Percentiles rank a stretch among this genome's conserved stretches.
Conservation (phyloP, 192 early-diverging fungal genomes). For the Coemansia sp. region DNA sequence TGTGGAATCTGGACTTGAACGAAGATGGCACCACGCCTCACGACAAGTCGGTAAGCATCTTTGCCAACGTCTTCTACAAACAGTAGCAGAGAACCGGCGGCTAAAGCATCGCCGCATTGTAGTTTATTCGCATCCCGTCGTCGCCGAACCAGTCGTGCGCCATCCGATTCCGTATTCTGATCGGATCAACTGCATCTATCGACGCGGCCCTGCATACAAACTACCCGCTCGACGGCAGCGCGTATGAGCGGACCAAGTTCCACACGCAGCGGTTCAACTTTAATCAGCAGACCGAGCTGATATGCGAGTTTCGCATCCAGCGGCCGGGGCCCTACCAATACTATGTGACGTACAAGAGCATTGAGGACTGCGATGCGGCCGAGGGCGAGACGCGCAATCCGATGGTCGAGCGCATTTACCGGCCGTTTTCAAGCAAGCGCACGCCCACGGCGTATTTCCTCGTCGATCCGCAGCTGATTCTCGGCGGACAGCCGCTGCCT, state of each 20-base stretch:
- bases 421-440: constrained; percentile 22
- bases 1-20: constrained; percentile 50
- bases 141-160: constrained; percentile 53
- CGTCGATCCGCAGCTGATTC: constrained; percentile 79
- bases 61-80: too few relatives aligned
- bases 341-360: constrained; percentile 64
- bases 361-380: constrained; percentile 20
- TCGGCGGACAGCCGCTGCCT: constrained; percentile 60
- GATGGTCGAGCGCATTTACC: constrained; percentile 37
- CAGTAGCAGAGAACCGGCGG: too few relatives aligned
- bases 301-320: constrained; percentile 60
- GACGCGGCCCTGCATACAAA: constrained; percentile 78
- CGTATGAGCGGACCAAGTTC: constrained; percentile 38
- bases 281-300: constrained; percentile 57
- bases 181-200: constrained; percentile 72
- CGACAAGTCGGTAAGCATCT: constrained; percentile 38
- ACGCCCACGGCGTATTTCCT: constrained; percentile 66
- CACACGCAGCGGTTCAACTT: constrained; percentile 36
- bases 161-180: constrained; percentile 74
- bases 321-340: constrained; percentile 85
- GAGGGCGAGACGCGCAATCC: constrained; percentile 15
- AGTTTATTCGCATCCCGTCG: constrained; percentile 48
- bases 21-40: constrained; percentile 46
- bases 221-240: constrained; percentile 73
- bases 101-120: too few relatives aligned